A percentile compares a stretch with the other conserved stretches of the same genome.
These are phyloP conservation scores for Echeveria elegans DNA, from an alignment of 164 flowering plant species.

Conservation along the genomic window DNA sequence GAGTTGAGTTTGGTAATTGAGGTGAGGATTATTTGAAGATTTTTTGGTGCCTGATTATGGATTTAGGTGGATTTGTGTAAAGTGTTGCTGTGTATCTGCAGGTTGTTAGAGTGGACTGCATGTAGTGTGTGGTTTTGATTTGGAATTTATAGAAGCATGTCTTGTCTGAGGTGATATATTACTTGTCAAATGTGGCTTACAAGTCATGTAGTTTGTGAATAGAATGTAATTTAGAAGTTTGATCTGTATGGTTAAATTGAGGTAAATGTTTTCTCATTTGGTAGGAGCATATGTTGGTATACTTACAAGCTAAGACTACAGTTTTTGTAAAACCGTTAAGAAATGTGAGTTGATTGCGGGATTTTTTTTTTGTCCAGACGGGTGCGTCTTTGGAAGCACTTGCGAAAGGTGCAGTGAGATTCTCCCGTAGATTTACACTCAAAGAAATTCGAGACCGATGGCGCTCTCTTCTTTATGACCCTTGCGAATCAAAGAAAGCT, in stretches of 20 bases:
- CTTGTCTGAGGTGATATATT: too few species aligned
- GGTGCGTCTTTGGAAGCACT: constrained; percentile 96
- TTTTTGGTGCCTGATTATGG: background rate
- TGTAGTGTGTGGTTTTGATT: too few species aligned
- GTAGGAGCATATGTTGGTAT: background rate
- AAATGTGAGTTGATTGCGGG: background rate
- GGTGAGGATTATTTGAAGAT: background rate
- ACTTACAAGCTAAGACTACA: background rate
- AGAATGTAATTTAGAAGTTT: too few species aligned
- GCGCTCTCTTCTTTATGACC: constrained; percentile 74
- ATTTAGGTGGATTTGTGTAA: background rate
- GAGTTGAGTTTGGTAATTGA: background rate
- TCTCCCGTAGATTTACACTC: constrained; percentile 58
- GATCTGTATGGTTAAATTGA: too few species aligned
- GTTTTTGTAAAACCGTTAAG: background rate
- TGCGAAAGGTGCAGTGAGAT: constrained; percentile 80
- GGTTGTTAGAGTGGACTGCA: background rate
- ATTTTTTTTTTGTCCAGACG: constrained; percentile 28
- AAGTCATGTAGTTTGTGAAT: too few species aligned
- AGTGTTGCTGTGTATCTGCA: background rate
- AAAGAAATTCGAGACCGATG: constrained; percentile 69
- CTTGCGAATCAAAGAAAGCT: constrained; percentile 47
- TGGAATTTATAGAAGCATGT: too few species aligned
- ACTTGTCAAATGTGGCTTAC: too few species aligned
- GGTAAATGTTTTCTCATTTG: too few species aligned